Conservation (phyloP, 148 eudicot species). For the Linanthus parryae region DNA sequence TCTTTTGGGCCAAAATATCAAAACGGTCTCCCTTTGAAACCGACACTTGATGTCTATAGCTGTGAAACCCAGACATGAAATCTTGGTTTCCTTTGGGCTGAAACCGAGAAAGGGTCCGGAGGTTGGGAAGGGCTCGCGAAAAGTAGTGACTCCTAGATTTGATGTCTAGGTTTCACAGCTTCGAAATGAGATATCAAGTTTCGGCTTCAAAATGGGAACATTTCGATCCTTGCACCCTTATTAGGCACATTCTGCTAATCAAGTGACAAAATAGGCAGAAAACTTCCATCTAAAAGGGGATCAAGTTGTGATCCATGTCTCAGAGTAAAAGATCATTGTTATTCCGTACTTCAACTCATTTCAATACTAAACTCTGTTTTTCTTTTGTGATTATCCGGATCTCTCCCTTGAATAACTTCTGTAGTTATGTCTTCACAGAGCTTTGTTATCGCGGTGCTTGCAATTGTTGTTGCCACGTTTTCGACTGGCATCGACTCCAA, state of each 20-base stretch:
- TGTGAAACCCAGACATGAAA: no score
- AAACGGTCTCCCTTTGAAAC: background rate
- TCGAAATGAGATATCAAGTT: no score
- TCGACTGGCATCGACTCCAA: slow-evolving; percentile 88
- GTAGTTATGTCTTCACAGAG: slow-evolving; percentile 41
- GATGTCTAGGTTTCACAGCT: no score
- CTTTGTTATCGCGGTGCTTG: slow-evolving; percentile 63
- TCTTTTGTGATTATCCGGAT: background rate
- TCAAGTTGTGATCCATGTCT: background rate
- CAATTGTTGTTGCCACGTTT: slow-evolving; percentile 86
- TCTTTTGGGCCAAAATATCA: background rate
- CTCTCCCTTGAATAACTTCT: slow-evolving; percentile 9
- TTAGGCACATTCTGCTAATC: background rate
- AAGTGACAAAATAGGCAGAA: no score
- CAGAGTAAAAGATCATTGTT: no score
- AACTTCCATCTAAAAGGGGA: background rate
- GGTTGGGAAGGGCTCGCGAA: no score
- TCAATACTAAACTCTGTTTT: background rate
- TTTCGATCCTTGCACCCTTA: background rate
- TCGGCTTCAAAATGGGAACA: no score
- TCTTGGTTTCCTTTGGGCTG: no score
- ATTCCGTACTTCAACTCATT: background rate
- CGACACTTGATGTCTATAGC: no score
- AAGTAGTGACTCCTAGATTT: no score
- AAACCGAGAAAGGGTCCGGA: no score